Base-by-base conservation (phyloP, 108 stramenopile species). In the Poteriospumella lacustris region DNA sequence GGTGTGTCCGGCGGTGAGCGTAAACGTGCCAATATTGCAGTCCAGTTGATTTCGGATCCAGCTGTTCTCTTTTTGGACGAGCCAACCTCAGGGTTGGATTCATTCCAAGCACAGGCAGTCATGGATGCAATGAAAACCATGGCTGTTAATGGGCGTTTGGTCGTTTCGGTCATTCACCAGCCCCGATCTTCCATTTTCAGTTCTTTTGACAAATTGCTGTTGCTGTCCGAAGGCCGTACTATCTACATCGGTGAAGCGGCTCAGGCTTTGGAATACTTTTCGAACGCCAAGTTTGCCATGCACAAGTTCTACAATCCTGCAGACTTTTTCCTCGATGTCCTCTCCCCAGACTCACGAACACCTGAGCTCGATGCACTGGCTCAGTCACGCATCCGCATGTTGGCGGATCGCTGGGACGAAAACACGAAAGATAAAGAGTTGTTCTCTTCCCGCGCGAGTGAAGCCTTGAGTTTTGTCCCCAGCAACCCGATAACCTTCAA, bases 121-220 rank as follows among this genome's bases (percentile, higher is more conserved):
- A 64, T 64, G 60, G 60, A 64, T 34, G 9, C 60, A 5, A 64
- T 64, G 60, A 64, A 64, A 24, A 64, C 28, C 5, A 31, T 64
- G 60, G 60, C 60, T 31, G 31, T 5, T 24, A 64, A 64, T 24
- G 36, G 36, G 9, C 60, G 60, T 24, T 12, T 73, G 5, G 76
- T 59, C 34, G 33, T 34, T 1, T 1, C 39, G 26, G 26, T 42
- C 29, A 47, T 78, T 59, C 76, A 81, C 34, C 81, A 85, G 80
- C 85, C 85, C 29, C 72, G 84, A 31, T 78, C 81, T 44, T 77
- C 75, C 38, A 78, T 86, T 15, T 84, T 80, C 58, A 31, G 28
- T 24, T 75, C 84, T 77, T 80, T 86, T 79, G 85, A 86, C 68
- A 78, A 82, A 52, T 24, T 86, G 31, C 5, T 86, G 44, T n/a